phyloP scores from a whole-genome alignment of 2,329 filamentous ascomycete genomes.

The Exophiala dermatitidis region DNA sequence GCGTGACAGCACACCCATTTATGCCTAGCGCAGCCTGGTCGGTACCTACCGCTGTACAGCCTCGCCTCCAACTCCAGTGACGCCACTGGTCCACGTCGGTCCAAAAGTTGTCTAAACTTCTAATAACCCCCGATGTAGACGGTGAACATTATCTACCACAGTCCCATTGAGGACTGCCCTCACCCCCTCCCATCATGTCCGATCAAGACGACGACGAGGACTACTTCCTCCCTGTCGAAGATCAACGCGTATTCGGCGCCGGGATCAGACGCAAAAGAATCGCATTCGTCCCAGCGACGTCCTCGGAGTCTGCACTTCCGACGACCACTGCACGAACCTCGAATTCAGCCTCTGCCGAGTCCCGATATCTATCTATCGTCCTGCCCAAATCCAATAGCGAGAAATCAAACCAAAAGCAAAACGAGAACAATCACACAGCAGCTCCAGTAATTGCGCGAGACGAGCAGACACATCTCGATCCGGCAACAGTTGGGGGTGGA shows the following conservation, averaged over 20 bases:
- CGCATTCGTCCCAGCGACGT: conserved; percentile 50
- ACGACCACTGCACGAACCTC: conserved; percentile 21
- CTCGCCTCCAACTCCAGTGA: too few relatives aligned
- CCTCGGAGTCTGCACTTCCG: conserved; percentile 17
- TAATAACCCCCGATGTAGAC: neutral
- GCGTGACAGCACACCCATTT: too few relatives aligned
- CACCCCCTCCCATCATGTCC: neutral
- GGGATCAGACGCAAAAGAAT: conserved; percentile 57
- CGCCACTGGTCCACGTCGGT: neutral
- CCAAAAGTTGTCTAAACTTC: neutral
- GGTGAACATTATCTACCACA: too few relatives aligned
- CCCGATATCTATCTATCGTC: conserved; percentile 44
- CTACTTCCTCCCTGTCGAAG: conserved; percentile 51
- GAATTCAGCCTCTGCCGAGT: conserved; percentile 34
- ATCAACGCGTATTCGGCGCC: conserved; percentile 55
- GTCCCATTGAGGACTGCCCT: neutral
- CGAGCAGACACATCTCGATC: too few relatives aligned
- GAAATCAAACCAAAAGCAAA: neutral
- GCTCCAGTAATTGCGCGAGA: too few relatives aligned
- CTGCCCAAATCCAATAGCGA: conserved; percentile 27
- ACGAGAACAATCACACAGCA: too few relatives aligned
- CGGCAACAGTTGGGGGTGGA: too few relatives aligned
- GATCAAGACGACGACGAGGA: conserved; percentile 45
- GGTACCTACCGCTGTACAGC: too few relatives aligned
- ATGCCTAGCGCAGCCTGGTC: too few relatives aligned